Percentiles rank a stretch among this genome's conserved stretches.
phyloP scores from a whole-genome alignment of 2,329 filamentous ascomycete genomes.

The Penicillium sp. region DNA sequence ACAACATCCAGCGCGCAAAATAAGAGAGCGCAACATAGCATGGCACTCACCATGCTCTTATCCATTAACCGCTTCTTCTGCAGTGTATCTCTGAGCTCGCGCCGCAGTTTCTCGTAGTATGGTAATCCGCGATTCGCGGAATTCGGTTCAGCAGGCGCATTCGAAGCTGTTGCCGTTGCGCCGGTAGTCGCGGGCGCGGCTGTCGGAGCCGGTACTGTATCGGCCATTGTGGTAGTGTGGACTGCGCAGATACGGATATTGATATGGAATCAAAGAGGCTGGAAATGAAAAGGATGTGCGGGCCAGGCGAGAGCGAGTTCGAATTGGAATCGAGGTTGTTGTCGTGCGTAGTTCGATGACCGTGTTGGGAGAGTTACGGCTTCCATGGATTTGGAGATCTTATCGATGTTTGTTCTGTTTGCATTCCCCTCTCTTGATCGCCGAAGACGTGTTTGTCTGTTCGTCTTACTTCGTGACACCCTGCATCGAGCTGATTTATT shows the following conservation, averaged over 20 bases:
- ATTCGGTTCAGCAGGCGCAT: conserved; percentile 27
- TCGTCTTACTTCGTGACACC: not conserved
- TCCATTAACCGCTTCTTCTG: conserved; percentile 63
- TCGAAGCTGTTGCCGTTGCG: conserved; percentile 21
- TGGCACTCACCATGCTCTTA: conserved; percentile 55
- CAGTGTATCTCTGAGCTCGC: conserved; percentile 63
- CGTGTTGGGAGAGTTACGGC: conserved; percentile 5
- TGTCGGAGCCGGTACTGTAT: conserved; percentile 38
- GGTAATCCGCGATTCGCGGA: conserved; percentile 48
- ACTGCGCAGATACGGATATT: not conserved
- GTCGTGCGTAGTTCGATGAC: conserved; percentile 1
- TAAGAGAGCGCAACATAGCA: not conserved
- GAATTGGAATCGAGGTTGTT: not conserved
- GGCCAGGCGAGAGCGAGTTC: not conserved
- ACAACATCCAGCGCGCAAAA: not conserved
- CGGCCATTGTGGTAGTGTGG: conserved; percentile 34
- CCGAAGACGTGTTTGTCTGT: not conserved
- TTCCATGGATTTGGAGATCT: conserved; percentile 1
- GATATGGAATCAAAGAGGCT: not conserved
- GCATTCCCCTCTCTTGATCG: conserved; percentile 21
- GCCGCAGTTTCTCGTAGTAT: conserved; percentile 70
- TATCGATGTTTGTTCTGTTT: conserved; percentile 36
- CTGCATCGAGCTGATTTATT: not conserved
- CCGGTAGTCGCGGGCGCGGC: conserved; percentile 20
- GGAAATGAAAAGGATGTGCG: not conserved